These are phyloP conservation scores for Ogataea siamensis DNA, from an alignment of 805 yeast species.

Conservation along the genomic window DNA sequence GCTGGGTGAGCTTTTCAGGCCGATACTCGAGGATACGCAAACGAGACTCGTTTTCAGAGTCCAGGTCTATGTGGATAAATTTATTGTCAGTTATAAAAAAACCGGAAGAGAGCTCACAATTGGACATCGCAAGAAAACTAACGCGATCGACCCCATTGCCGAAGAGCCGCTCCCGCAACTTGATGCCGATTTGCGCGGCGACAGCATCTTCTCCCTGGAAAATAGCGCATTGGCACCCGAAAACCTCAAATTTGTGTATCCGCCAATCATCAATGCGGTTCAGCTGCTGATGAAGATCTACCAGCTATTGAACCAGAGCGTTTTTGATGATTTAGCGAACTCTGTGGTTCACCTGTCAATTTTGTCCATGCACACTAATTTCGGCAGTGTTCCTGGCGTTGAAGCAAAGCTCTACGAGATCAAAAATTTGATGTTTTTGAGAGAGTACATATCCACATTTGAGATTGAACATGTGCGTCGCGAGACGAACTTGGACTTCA, in stretches of 20 bases:
- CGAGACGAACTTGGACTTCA: slow-evolving; percentile 77
- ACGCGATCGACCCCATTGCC: slow-evolving; percentile 14
- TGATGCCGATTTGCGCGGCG: slow-evolving; percentile 8
- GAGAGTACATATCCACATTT: slow-evolving; percentile 65
- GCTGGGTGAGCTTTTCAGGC: slow-evolving; percentile 58
- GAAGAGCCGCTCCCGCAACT: slow-evolving; percentile 4
- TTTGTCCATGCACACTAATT: slow-evolving; percentile 55
- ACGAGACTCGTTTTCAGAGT: slow-evolving; percentile 76
- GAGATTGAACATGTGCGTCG: slow-evolving; percentile 75
- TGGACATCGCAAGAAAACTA: slow-evolving; percentile 38
- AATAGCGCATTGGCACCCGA: slow-evolving; percentile 7
- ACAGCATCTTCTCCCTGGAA: slow-evolving; percentile 15
- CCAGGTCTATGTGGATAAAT: slow-evolving; percentile 68
- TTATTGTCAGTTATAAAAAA: slow-evolving; percentile 65
- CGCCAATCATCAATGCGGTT: slow-evolving; percentile 70
- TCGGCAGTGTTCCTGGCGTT: slow-evolving; percentile 45
- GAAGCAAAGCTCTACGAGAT: slow-evolving; percentile 68
- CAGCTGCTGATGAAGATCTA: slow-evolving; percentile 73
- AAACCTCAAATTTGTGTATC: slow-evolving; percentile 40
- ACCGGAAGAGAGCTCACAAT: slow-evolving; percentile 64
- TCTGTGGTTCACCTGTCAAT: slow-evolving; percentile 79
- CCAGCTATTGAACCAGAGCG: slow-evolving; percentile 70
- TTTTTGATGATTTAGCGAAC: slow-evolving; percentile 89
- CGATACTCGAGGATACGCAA: slow-evolving; percentile 75
- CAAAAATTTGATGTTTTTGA: slow-evolving; percentile 67